Conservation (phyloP, 2,329 filamentous ascomycete genomes). For the Fusarium sp. region DNA sequence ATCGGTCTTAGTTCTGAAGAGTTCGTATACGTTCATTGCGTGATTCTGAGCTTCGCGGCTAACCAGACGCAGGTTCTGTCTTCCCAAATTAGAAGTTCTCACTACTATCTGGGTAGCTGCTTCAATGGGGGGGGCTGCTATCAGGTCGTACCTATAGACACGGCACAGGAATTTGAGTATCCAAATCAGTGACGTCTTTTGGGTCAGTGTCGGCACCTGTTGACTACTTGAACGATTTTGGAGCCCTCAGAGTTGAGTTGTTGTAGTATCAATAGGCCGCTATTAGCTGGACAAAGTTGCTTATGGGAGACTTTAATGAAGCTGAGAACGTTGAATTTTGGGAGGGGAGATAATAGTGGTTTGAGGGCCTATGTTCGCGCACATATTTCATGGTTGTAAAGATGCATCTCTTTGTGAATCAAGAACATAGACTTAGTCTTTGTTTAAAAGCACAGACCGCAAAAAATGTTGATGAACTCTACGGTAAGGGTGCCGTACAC, state of each 20-base stretch:
- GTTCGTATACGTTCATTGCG: neutral
- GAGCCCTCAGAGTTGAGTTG: neutral
- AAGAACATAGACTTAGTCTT: neutral
- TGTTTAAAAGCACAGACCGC: neutral
- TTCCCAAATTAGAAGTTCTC: neutral
- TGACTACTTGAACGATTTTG: neutral
- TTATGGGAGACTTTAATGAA: neutral
- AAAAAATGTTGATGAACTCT: neutral
- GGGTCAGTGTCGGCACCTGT: neutral
- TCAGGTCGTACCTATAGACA: neutral
- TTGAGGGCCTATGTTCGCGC: neutral
- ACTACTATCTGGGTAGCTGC: neutral
- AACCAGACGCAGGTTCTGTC: neutral
- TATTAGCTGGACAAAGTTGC: neutral
- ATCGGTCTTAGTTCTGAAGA: constrained; percentile 8
- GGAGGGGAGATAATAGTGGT: neutral
- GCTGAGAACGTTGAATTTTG: neutral
- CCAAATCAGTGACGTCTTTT: neutral
- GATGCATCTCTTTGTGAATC: neutral
- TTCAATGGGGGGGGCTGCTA: neutral
- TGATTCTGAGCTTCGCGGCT: neutral
- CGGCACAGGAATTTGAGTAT: neutral
- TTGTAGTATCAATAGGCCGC: neutral
- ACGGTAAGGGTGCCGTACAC: too few species aligned
- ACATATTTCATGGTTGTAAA: neutral